phyloP scores from a whole-genome alignment of 2,329 filamentous ascomycete genomes.

The Fusarium continuum region DNA sequence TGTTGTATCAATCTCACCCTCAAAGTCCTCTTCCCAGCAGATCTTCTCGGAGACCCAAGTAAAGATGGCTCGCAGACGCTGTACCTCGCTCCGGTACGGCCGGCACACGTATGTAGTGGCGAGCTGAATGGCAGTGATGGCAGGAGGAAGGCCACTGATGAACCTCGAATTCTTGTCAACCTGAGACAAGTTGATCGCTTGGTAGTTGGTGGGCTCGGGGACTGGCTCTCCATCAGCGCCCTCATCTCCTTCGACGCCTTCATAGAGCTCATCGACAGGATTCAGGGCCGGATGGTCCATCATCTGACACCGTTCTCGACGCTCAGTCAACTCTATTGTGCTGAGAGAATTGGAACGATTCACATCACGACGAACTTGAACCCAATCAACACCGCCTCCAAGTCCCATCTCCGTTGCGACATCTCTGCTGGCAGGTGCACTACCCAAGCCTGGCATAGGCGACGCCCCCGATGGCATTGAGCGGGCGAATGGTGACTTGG shows the following conservation, averaged over 20 bases:
- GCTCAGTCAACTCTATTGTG: conserved; percentile 84
- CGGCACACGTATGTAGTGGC: conserved; percentile 93
- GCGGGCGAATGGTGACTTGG: conserved; percentile 55
- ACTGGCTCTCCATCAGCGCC: conserved; percentile 85
- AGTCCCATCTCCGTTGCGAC: conserved; percentile 76
- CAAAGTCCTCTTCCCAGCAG: conserved; percentile 93
- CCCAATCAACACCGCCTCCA: conserved; percentile 78
- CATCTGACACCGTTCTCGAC: conserved; percentile 92
- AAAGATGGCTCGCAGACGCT: conserved; percentile 92
- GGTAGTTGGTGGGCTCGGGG: conserved; percentile 83
- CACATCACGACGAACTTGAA: conserved; percentile 95
- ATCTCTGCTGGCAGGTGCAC: conserved; percentile 54
- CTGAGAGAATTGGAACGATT: conserved; percentile 95
- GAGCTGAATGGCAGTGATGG: conserved; percentile 81
- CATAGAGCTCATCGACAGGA: conserved; percentile 87
- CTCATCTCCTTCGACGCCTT: conserved; percentile 89
- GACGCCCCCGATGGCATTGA: conserved; percentile 52
- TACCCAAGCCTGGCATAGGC: conserved; percentile 56
- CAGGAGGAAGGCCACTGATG: conserved; percentile 81
- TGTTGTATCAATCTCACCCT: conserved; percentile 83
- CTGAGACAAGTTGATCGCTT: conserved; percentile 78
- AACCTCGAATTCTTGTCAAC: conserved; percentile 98
- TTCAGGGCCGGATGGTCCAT: conserved; percentile 89
- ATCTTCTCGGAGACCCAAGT: conserved; percentile 98
- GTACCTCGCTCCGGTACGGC: conserved; percentile 93